A percentile compares a stretch with the other conserved stretches of the same genome.
phyloP scores from a whole-genome alignment of 768 basidiomycete species.

The Gymnopilus dilepis region DNA sequence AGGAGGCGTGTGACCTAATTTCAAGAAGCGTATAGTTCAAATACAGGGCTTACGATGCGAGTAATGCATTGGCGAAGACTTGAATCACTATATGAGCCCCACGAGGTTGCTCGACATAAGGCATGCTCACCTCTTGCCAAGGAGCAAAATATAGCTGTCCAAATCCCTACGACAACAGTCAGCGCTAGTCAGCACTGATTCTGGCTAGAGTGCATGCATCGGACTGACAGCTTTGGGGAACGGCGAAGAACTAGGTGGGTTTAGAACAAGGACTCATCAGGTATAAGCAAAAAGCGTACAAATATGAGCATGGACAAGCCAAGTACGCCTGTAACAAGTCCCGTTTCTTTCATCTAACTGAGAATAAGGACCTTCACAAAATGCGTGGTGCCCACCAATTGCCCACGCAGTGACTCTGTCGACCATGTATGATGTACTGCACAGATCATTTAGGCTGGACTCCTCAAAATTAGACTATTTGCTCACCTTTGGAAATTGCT shows the following conservation, averaged over 20 bases:
- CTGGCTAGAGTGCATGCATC: not conserved
- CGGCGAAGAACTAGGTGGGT: slow-evolving; percentile 4
- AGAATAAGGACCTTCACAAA: not conserved
- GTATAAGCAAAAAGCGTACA: not conserved
- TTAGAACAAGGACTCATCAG: too few species aligned
- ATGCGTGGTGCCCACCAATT: slow-evolving; percentile 8
- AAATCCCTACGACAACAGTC: not conserved
- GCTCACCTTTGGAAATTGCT: not conserved
- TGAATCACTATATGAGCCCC: too few species aligned
- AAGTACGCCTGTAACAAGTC: slow-evolving; percentile 12
- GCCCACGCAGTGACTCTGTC: slow-evolving; percentile 19
- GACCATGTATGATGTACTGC: slow-evolving; percentile 10
- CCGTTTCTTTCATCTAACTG: slow-evolving; percentile 9
- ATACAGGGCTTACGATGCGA: slow-evolving; percentile 13
- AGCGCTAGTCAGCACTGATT: not conserved
- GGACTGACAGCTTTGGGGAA: slow-evolving; percentile 11
- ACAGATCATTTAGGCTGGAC: not conserved
- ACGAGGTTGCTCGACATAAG: too few species aligned
- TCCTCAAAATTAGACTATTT: not conserved
- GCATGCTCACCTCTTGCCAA: not conserved
- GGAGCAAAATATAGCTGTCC: not conserved
- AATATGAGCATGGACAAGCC: slow-evolving; percentile 9
- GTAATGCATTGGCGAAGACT: slow-evolving; percentile 19
- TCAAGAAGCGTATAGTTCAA: too few species aligned
- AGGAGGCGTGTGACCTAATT: too few species aligned